phyloP scores from a whole-genome alignment of 257 asterid species.

The Handroanthus guayacan region DNA sequence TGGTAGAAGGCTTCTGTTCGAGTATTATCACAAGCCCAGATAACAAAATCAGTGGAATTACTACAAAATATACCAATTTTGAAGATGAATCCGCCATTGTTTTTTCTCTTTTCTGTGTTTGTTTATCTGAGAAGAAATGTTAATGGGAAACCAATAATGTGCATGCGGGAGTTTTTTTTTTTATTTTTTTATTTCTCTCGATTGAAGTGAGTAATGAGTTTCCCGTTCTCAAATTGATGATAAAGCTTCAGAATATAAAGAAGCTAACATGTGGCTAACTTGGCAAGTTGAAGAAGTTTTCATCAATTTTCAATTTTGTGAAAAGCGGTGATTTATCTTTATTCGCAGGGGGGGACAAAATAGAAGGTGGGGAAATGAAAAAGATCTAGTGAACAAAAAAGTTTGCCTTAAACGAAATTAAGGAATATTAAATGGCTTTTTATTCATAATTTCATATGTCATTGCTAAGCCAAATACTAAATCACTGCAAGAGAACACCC shows the following conservation, averaged over 20 bases:
- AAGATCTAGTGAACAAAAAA: neutral
- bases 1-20: constrained; percentile 41
- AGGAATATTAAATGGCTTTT: neutral
- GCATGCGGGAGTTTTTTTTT: neutral
- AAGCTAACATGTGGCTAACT: constrained; percentile 21
- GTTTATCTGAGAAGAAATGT: neutral
- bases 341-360: neutral
- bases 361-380: no score
- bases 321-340: neutral
- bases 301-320: neutral
- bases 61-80: constrained; percentile 49
- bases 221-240: neutral
- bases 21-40: constrained; percentile 43
- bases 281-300: neutral
- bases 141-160: neutral
- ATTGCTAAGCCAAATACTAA: no score
- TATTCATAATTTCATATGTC: neutral
- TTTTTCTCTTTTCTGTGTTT: neutral
- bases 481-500: no score
- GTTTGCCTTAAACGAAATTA: neutral
- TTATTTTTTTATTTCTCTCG: neutral
- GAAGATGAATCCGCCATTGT: constrained; percentile 44
- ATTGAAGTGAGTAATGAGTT: constrained; percentile 1
- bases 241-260: constrained; percentile 7
- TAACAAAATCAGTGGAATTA: constrained; percentile 51